Evolutionary conservation across 306 rosid species (phyloP), one percentile per base, ranked within the genome.

Genomic region (Vigna hirtella): DNA sequence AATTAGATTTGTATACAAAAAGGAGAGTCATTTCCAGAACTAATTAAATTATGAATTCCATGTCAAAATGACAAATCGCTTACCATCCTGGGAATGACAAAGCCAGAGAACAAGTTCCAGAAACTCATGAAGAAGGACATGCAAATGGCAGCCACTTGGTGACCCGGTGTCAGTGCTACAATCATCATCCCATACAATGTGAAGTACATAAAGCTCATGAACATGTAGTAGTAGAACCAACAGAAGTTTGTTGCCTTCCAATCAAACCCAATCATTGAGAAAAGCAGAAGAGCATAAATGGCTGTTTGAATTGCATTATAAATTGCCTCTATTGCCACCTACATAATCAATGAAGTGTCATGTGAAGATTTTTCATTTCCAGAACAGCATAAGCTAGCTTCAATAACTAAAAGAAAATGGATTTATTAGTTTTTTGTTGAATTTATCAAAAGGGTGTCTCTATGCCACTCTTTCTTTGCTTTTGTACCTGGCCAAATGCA

Each of bases 151-250:
- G 95, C 95, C 63, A 93, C 74, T 71, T 88, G 90, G 58, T 83
- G 88, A 70, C 87, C 78, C 1, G 98, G 97, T 40, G 98, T 93
- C 26, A 93, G 68, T 20, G 97, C 91, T 26, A 93, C 85, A 57
- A 85, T 55, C 98, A 91, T 91, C 98, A 93, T 93, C 11, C 98
- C 95, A 42, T 90, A 93, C 84, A 91, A 69, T 0, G 95, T 85
- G 87, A 83, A 93, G 93, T 86, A 91, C 70, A 87, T 73, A 10
- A 91, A 90, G 84, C 89, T 70, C 93, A 85, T 80, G 30, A 88
- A 83, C 12, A 91, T 77, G 76, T 81, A 91, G 88, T 87, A 93
- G 86, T 80, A 91, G 86, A 91, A 93, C 86, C 86, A 93, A 13
- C 89, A 77, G 80, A 88, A 91, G 17, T 83, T 90, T 16, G 17